Conservation (phyloP, 225 moss, liverwort and hornwort species). For the Neckera pumila region DNA sequence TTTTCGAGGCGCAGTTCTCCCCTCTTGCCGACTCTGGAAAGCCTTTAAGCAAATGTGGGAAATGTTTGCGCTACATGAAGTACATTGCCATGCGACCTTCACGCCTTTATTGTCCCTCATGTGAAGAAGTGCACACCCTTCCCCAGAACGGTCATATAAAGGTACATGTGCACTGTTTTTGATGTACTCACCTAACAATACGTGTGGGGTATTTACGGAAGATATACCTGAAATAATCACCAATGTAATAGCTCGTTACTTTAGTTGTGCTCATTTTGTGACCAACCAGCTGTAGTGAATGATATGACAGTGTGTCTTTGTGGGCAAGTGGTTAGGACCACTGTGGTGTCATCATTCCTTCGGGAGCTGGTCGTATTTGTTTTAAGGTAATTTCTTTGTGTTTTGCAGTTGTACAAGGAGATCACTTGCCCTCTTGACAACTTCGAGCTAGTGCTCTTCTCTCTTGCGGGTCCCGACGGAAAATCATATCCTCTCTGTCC, state of each 20-base stretch:
- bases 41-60: slow-evolving; percentile 93
- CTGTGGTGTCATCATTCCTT: neutral
- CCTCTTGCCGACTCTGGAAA: slow-evolving; percentile 93
- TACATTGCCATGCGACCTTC: slow-evolving; percentile 98
- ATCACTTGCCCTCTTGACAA: slow-evolving; percentile 93
- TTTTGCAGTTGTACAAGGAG: slow-evolving; percentile 88
- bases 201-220: neutral
- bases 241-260: neutral
- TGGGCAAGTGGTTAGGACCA: neutral
- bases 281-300: neutral
- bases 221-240: neutral
- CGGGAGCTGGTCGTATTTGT: neutral
- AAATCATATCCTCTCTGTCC: slow-evolving; percentile 96
- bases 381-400: neutral
- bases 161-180: slow-evolving; percentile 28
- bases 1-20: slow-evolving; percentile 95
- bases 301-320: neutral
- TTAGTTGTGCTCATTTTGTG: neutral
- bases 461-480: slow-evolving; percentile 84
- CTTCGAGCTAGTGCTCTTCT: slow-evolving; percentile 91
- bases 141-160: slow-evolving; percentile 96
- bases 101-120: slow-evolving; percentile 87
- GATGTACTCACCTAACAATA: neutral
- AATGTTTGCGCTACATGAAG: slow-evolving; percentile 95
- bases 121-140: slow-evolving; percentile 93